Percentiles rank a stretch among this genome's conserved stretches.
These are phyloP conservation scores for Wickerhamomyces chambardii DNA, from an alignment of 805 yeast species.

Conservation along the genomic window DNA sequence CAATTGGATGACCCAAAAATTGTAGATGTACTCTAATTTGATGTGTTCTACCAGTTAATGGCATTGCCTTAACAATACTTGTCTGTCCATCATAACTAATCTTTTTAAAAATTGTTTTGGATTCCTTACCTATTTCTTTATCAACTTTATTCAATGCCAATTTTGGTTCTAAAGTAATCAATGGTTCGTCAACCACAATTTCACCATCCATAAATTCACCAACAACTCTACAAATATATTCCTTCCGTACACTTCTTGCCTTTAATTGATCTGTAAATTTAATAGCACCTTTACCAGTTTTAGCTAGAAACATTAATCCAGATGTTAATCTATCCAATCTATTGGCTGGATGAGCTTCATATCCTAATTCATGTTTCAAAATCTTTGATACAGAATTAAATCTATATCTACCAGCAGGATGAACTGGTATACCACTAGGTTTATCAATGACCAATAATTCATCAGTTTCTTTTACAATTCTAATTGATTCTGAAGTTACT, in stretches of 20 bases:
- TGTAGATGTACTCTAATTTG: conserved; percentile 83
- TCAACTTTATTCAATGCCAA: conserved; percentile 49
- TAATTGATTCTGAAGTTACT: conserved; percentile 23
- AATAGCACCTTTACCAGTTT: conserved; percentile 37
- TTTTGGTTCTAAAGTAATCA: conserved; percentile 64
- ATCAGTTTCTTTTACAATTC: conserved; percentile 42
- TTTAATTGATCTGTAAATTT: conserved; percentile 49
- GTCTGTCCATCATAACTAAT: conserved; percentile 57
- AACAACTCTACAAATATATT: conserved; percentile 77
- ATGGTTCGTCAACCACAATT: conserved; percentile 52
- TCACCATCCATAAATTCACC: conserved; percentile 69
- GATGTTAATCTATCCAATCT: conserved; percentile 86
- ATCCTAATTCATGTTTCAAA: conserved; percentile 55
- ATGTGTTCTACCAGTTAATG: conserved; percentile 20
- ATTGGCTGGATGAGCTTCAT: conserved; percentile 46
- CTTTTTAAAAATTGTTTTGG: conserved; percentile 62
- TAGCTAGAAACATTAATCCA: conserved; percentile 68
- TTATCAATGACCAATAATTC: conserved; percentile 78
- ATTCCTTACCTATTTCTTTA: conserved; percentile 39
- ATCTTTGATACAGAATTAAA: conserved; percentile 73
- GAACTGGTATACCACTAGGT: conserved; percentile 92
- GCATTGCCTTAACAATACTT: conserved; percentile 71
- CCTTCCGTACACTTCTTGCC: conserved; percentile 66
- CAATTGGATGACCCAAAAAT: conserved; percentile 73
- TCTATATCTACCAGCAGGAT: conserved; percentile 85